Evolutionary conservation across 106 monocot species (phyloP), one percentile per base, ranked within the genome.

Genomic region (Hemerocallis citrina): DNA sequence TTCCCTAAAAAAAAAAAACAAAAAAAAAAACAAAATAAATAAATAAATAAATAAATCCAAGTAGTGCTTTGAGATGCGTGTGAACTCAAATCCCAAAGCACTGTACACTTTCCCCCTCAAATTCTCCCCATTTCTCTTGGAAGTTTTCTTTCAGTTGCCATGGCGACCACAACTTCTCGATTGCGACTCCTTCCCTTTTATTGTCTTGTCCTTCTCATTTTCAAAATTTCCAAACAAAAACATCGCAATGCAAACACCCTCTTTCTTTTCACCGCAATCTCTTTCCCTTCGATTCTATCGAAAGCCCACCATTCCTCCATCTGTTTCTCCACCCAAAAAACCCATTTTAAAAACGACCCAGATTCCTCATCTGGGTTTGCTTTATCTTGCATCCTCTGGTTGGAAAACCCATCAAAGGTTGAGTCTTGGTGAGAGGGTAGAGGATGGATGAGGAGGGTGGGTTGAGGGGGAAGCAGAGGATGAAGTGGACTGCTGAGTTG

Each of bases 401-500:
- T 46, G 4, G 16, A 3, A 12, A 1, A 12, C 3, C 21, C 21
- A 19, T 46, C 5, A 4, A 21, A 7, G 5, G 2, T 46, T 1
- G 21, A 2, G 4, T 46, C 21, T 19, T 2, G n/a, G 21, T 28
- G 11, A 1, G n/a, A 16, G 54, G 54, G 5, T 28, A 16, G 32
- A 31, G 29, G 54, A 24, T n/a, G 23, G 31, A 32, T 54, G 54
- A 32, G 54, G 32, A 16, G 12, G 19, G 16, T 6, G 54, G 54
- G 15, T 32, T 54, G 2, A 54, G 66, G 2, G 66, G 66, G 52
- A 66, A 55, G 54, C 23, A 39, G 23, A 38, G 66, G 29, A 54
- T 66, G 66, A 9, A 29, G 23, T 66, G 66, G 66, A 66, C 54
- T 35, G 40, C 52, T 39, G 66, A 66, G 34, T 7, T 66, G 41